These are phyloP conservation scores for Urtica urens DNA, from an alignment of 306 rosid species.

Conservation along the genomic window DNA sequence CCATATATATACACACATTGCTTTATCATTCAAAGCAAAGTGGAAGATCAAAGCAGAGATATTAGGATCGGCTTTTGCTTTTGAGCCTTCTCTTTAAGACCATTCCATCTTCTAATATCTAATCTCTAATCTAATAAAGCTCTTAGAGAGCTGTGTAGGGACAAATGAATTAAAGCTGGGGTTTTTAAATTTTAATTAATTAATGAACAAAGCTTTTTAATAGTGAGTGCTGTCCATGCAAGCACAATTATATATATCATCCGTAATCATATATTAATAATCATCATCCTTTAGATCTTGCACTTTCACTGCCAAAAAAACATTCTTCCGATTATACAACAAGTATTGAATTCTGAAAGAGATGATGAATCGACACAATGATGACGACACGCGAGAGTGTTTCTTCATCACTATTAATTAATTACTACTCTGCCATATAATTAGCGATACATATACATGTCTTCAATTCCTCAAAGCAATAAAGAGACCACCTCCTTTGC, in stretches of 20 bases:
- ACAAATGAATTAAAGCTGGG: slow-evolving; percentile 64
- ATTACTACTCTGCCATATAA: no score
- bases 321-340: no score
- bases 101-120: slow-evolving; percentile 47
- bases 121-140: no score
- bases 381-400: no score
- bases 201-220: slow-evolving; percentile 37
- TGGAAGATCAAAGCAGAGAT: slow-evolving; percentile 50
- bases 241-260: slow-evolving; percentile 48
- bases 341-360: no score
- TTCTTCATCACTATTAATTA: no score
- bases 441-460: no score
- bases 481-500: slow-evolving; percentile 51
- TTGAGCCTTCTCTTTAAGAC: slow-evolving; percentile 69
- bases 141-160: slow-evolving; percentile 47
- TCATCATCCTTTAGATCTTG: slow-evolving; percentile 59
- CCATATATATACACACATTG: slow-evolving; percentile 40
- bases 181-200: slow-evolving; percentile 4
- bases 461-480: slow-evolving; percentile 52
- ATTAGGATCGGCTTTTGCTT: slow-evolving; percentile 42
- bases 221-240: slow-evolving; percentile 51
- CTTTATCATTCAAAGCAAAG: slow-evolving; percentile 31
- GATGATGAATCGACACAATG: no score
- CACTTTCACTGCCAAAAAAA: slow-evolving; percentile 40
- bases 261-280: slow-evolving; percentile 70